phyloP scores from a whole-genome alignment of 2,329 filamentous ascomycete species.

The Botrytis galanthina region DNA sequence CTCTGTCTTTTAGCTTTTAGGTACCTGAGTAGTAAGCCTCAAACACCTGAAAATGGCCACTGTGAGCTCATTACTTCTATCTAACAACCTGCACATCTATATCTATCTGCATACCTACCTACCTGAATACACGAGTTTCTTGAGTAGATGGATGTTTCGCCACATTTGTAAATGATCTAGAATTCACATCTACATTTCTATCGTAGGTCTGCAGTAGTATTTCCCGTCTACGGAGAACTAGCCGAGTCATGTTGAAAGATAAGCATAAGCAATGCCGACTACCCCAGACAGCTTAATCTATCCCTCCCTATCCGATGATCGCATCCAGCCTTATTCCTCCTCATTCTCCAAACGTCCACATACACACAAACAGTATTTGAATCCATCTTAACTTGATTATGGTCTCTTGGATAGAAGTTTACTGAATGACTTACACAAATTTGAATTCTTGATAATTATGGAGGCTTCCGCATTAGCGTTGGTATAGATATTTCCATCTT shows the following conservation, averaged over 20 bases:
- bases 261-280: not conserved
- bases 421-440: not conserved
- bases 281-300: not conserved
- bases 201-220: not conserved
- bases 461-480: slow-evolving; percentile 67
- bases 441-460: slow-evolving; percentile 47
- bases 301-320: slow-evolving; percentile 5
- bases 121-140: too few species aligned
- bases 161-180: too few species aligned
- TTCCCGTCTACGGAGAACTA: not conserved
- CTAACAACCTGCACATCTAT: too few species aligned
- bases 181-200: too few species aligned
- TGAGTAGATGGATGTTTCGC: not conserved
- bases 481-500: slow-evolving; percentile 43
- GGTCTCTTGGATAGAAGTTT: not conserved
- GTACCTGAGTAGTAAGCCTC: not conserved
- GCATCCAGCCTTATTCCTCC: not conserved
- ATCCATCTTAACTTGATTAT: not conserved
- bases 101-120: not conserved
- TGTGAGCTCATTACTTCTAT: not conserved
- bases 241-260: not conserved
- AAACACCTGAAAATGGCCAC: not conserved
- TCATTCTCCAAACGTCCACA: not conserved
- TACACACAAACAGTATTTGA: not conserved
- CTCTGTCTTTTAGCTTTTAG: not conserved